Base-by-base conservation (phyloP, 2,329 filamentous ascomycete genomes). In the Colletotrichum limetticola region DNA sequence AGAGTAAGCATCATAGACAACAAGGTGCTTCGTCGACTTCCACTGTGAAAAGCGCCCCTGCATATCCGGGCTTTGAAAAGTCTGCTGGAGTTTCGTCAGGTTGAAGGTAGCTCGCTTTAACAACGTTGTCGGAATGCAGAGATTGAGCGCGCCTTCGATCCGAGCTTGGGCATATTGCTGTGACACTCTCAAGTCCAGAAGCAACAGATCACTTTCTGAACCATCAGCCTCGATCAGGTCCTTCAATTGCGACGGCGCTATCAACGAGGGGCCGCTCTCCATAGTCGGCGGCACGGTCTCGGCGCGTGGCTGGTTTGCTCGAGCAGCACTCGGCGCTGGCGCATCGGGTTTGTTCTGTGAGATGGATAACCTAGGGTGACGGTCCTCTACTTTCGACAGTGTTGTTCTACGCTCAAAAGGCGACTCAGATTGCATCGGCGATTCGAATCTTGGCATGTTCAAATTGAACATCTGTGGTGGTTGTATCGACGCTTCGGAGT, bases 41-140 rank as follows among this genome's bases (percentile, higher is more conserved):
- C 97, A 98, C 49, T 87, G 87, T 22, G 92, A 87, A 78, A 99
- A 98, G 71, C 88, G 92, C 11, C 86, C 86, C 75, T 92, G 91
- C 71, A 96, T 92, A 2, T 87, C 83, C 7, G 92, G 89, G 16
- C 89, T 89, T 74, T 94, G 93, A 79, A 99, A 97, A 0, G 95
- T 98, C 74, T 95, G 93, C 76, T 94, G 91, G 37, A 99, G 86
- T 80, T 97, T 98, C 74, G 95, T 88, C 14, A 97, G 89, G 77
- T 96, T 96, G 82, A 97, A 98, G 0, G 95, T 97, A 0, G 94
- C 92, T 62, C 97, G 89, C 82, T 98, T 98, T 22, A 99, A 84
- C 16, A 99, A 85, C 0, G 96, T 98, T 0, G 97, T 98, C 0
- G 97, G 97, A 74, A 98, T 97, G 79, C 97, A 98, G 5, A 99